These are phyloP conservation scores for Aspergillus latus DNA, from an alignment of 2,329 filamentous ascomycete species.

Conservation along the genomic window DNA sequence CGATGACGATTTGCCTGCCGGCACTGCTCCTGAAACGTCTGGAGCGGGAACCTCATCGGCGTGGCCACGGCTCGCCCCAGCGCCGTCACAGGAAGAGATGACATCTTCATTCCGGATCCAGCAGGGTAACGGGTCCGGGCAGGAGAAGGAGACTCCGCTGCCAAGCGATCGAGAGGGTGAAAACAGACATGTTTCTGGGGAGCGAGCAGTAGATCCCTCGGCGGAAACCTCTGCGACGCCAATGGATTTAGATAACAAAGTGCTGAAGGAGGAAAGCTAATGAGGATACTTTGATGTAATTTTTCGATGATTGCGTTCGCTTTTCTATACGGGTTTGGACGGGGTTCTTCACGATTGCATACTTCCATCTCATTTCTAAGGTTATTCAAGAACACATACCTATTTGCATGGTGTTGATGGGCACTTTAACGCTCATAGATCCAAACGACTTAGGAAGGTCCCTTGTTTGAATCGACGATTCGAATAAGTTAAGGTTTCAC, in stretches of 20 bases:
- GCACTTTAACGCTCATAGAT: constrained; percentile 5
- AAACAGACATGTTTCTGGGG: constrained; percentile 14
- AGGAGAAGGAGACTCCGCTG: constrained; percentile 24
- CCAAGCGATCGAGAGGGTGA: constrained; percentile 23
- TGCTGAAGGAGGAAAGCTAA: constrained; percentile 35
- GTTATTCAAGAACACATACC: constrained; percentile 5
- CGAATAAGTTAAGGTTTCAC: neutral
- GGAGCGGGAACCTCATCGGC: constrained; percentile 14
- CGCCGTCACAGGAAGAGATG: constrained; percentile 38
- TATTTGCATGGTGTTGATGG: constrained; percentile 4
- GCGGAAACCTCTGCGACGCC: constrained; percentile 32
- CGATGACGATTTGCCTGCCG: constrained; percentile 29
- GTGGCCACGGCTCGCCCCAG: constrained; percentile 37
- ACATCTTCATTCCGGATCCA: constrained; percentile 40
- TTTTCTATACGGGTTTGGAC: constrained; percentile 4
- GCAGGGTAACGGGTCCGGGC: constrained; percentile 28
- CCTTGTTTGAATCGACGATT: neutral
- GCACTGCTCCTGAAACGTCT: constrained; percentile 22
- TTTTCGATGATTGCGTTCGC: constrained; percentile 6
- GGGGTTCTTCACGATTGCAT: neutral
- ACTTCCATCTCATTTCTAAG: neutral
- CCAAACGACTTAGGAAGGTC: neutral
- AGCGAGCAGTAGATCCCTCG: constrained; percentile 18
- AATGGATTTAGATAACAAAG: constrained; percentile 40
- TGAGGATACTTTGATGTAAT: constrained; percentile 4